Evolutionary conservation across 768 basidiomycete genomes (phyloP).

Genomic region (Piloderma croceum): DNA sequence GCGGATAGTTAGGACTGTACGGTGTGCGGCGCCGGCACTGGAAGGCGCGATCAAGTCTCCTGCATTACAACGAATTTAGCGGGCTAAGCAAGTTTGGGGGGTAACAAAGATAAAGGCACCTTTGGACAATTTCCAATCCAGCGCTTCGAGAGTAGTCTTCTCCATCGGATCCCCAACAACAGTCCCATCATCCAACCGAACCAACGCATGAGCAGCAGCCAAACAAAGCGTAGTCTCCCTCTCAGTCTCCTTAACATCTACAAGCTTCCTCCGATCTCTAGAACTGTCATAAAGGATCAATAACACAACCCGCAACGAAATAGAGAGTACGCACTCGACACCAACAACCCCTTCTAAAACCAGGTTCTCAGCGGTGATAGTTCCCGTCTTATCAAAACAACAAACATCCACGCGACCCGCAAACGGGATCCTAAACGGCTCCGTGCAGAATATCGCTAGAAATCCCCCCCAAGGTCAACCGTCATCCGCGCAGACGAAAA

Average conservation of each 20-base stretch:
- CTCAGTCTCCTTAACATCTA: slow-evolving; percentile 71
- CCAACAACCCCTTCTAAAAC: slow-evolving; percentile 93
- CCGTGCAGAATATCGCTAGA: slow-evolving; percentile 95
- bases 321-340: slow-evolving; percentile 60
- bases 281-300: slow-evolving; percentile 35
- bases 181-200: slow-evolving; percentile 88
- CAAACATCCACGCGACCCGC: slow-evolving; percentile 97
- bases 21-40: slow-evolving; percentile 44
- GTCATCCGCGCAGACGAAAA: background rate
- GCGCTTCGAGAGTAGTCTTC: slow-evolving; percentile 86
- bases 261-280: slow-evolving; percentile 55
- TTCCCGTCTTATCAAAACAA: slow-evolving; percentile 99
- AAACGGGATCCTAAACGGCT: slow-evolving; percentile 95
- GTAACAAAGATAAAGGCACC: slow-evolving; percentile 34
- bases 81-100: background rate
- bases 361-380: slow-evolving; percentile 93
- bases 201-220: slow-evolving; percentile 92
- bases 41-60: slow-evolving; percentile 68
- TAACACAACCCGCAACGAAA: background rate
- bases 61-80: slow-evolving; percentile 11
- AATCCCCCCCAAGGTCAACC: slow-evolving; percentile 3
- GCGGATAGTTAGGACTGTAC: slow-evolving; percentile 63
- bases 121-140: slow-evolving; percentile 80
- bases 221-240: slow-evolving; percentile 82
- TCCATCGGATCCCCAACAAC: slow-evolving; percentile 99